phyloP scores from a whole-genome alignment of 345 rosid genomes.

The Laguncularia racemosa region DNA sequence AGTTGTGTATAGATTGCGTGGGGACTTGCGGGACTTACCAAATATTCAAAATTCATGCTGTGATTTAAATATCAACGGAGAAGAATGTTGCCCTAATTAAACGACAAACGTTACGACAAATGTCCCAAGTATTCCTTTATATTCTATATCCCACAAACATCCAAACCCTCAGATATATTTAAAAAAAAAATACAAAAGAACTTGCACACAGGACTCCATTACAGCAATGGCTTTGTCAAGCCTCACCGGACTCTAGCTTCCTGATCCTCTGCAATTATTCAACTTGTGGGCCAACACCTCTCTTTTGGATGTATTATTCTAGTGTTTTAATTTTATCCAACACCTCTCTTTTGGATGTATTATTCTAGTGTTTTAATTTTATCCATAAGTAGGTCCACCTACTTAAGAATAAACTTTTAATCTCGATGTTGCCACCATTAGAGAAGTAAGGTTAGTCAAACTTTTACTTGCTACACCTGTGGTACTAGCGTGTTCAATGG shows the following conservation, averaged over 20 bases:
- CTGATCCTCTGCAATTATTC: slow-evolving; percentile 28
- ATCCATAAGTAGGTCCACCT: no score
- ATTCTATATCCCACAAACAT: slow-evolving; percentile 21
- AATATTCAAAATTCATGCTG: slow-evolving; percentile 4
- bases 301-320: slow-evolving; percentile 17
- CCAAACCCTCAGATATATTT: slow-evolving; percentile 32
- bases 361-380: not conserved
- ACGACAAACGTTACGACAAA: slow-evolving; percentile 54
- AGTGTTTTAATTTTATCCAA: slow-evolving; percentile 8
- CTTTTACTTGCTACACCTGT: no score
- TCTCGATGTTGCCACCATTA: no score
- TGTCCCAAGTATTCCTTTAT: slow-evolving; percentile 27
- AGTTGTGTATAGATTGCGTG: no score
- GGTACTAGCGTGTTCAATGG: no score
- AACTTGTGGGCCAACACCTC: slow-evolving; percentile 25
- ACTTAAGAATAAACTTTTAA: no score
- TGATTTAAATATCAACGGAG: slow-evolving; percentile 5
- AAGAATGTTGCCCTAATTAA: slow-evolving; percentile 51
- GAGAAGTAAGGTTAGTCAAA: no score
- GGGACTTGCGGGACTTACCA: no score
- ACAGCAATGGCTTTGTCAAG: slow-evolving; percentile 23
- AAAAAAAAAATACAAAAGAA: slow-evolving; percentile 9
- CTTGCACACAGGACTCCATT: slow-evolving; percentile 8
- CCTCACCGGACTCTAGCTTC: not conserved
- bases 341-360: slow-evolving; percentile 13